These are phyloP conservation scores for Peribolospora kevripleyi DNA, from an alignment of 768 basidiomycete species.

Conservation along the genomic window DNA sequence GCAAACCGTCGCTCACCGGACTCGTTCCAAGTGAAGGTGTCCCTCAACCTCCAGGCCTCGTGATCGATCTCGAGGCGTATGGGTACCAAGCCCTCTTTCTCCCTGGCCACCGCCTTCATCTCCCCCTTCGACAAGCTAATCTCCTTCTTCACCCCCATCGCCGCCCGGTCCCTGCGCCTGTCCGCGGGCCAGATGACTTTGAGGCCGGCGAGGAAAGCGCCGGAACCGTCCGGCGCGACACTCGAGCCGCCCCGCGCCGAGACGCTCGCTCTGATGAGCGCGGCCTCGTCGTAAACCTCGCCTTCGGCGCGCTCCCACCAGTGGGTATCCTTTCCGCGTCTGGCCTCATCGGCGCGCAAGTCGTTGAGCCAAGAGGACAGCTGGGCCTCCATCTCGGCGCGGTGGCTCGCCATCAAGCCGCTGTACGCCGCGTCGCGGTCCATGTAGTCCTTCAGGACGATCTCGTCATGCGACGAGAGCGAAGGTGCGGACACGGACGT, in stretches of 20 bases:
- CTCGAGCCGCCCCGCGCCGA: constrained; percentile 1
- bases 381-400: not conserved
- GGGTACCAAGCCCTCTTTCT: constrained; percentile 58
- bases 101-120: constrained; percentile 18
- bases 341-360: not conserved
- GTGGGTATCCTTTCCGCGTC: not conserved
- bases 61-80: constrained; percentile 92
- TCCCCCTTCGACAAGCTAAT: constrained; percentile 13
- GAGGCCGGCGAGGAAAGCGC: not conserved
- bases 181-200: not conserved
- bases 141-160: not conserved
- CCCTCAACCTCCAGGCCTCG: constrained; percentile 76
- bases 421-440: constrained; percentile 5
- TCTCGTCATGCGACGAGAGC: constrained; percentile 1
- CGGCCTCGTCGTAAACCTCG: not conserved
- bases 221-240: constrained; percentile 1
- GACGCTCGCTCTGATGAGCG: not conserved
- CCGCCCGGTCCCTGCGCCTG: not conserved
- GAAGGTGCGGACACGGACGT: not conserved
- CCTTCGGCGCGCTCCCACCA: not conserved
- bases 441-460: constrained; percentile 5
- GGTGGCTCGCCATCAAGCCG: not conserved
- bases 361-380: not conserved
- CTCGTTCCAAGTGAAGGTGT: constrained; percentile 93
- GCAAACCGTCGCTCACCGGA: constrained; percentile 36